Conservation (phyloP, 768 basidiomycete genomes). For the Solioccasus polychromus region DNA sequence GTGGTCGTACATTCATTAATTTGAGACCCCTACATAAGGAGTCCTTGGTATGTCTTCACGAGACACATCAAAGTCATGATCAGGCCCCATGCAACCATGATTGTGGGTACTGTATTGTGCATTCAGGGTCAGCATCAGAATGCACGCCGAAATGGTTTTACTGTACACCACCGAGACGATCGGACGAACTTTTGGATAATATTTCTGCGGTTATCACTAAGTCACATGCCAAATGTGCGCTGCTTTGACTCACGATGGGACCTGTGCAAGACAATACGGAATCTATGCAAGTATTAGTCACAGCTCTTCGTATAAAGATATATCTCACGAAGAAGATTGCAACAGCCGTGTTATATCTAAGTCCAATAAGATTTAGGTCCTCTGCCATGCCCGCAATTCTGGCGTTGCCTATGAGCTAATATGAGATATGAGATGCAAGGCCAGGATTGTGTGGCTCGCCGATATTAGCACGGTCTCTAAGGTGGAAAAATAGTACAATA, state of each 20-base stretch:
- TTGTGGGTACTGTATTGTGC: constrained; percentile 33
- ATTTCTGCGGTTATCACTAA: constrained; percentile 24
- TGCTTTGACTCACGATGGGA: constrained; percentile 35
- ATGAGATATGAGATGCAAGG: constrained; percentile 1
- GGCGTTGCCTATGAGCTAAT: constrained; percentile 34
- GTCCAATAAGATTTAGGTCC: constrained; percentile 36
- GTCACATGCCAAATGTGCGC: neutral
- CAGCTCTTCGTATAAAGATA: neutral
- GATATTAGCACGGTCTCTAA: constrained; percentile 46
- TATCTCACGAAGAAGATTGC: constrained; percentile 37
- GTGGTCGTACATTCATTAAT: neutral
- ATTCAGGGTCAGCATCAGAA: constrained; percentile 4
- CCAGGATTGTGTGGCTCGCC: no score
- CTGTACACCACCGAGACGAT: constrained; percentile 34
- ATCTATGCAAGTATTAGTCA: constrained; percentile 20
- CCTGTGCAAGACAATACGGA: constrained; percentile 35
- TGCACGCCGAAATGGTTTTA: neutral
- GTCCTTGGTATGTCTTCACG: constrained; percentile 29
- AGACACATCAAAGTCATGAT: constrained; percentile 38
- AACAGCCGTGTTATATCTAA: constrained; percentile 37
- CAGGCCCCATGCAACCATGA: constrained; percentile 37
- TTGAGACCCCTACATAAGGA: constrained; percentile 26
- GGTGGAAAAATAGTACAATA: neutral
- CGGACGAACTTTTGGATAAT: constrained; percentile 34
- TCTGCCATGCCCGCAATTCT: constrained; percentile 44